Evolutionary conservation across 495 filamentous ascomycete species (phyloP).

Genomic region (Echria macrotheca): DNA sequence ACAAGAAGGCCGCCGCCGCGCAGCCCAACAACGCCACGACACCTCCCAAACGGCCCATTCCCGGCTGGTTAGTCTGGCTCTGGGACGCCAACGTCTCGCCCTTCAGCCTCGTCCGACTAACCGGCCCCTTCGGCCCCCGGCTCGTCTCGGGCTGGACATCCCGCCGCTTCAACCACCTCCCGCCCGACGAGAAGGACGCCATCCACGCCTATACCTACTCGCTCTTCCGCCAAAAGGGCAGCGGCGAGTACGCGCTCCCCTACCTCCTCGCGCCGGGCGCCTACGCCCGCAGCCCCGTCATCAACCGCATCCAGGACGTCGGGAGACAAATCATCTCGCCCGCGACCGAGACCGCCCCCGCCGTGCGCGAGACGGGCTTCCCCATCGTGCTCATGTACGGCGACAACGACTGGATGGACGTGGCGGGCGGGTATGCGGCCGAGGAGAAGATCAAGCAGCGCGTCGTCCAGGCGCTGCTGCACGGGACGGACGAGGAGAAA

Average conservation of each 20-base stretch:
- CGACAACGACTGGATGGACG: constrained; percentile 98
- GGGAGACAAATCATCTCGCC: constrained; percentile 57
- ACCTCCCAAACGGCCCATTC: constrained; percentile 52
- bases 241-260: constrained; percentile 87
- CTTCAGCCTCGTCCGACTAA: constrained; percentile 81
- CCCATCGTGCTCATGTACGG: constrained; percentile 93
- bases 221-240: constrained; percentile 89
- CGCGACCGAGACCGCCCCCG: constrained; percentile 29
- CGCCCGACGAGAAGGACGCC: constrained; percentile 70
- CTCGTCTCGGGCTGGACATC: constrained; percentile 94
- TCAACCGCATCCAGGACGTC: constrained; percentile 79
- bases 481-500: constrained; percentile 63
- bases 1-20: constrained; percentile 26
- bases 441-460: constrained; percentile 73
- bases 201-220: constrained; percentile 90
- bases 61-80: constrained; percentile 82
- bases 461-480: constrained; percentile 48
- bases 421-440: constrained; percentile 75
- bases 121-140: constrained; percentile 86
- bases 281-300: constrained; percentile 81
- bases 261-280: constrained; percentile 93
- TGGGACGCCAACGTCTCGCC: constrained; percentile 98
- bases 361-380: constrained; percentile 61
- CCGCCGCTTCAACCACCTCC: constrained; percentile 84
- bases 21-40: constrained; percentile 19